Base-by-base conservation (phyloP, 1,284 basidiomycete genomes). In the Sporisorium graminicola region DNA sequence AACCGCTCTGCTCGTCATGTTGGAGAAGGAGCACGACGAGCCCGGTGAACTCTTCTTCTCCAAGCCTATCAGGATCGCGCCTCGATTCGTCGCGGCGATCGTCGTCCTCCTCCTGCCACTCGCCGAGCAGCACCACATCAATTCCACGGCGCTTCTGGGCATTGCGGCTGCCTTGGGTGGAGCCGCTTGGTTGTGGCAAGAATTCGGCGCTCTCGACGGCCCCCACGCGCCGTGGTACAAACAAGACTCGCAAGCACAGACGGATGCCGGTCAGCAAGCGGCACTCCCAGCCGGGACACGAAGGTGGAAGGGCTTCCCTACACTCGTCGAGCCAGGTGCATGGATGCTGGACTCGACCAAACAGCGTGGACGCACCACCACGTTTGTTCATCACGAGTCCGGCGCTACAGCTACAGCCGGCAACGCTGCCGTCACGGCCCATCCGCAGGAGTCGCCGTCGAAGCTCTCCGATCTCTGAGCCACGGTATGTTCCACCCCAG, bases 21-120 rank as follows among this genome's bases (percentile, higher is more conserved):
- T 79, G n/a, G 80, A 82, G 29, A 57, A 65, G 58, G 79, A 80
- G 29, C 66, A 59, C 24, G 80, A 82, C 52, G 60, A 3, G 3
- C 44, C 37, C 3, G 80, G 80, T 9, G 79, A 81, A 51, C 58
- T 82, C 16, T 82, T 55, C 31, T 54, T 81, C 18, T 47, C 58
- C 5, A 82, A 80, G 57, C 52, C 50, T 1, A 52, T 64, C 14
- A 42, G 80, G 10, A 63, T 82, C 26, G 53, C 66, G 3, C 80
- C 80, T 0, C 43, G 80, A 0, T 71, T 81, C 42, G 33, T 70
- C 7, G 64, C 71, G 0, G 77, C 72, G 7, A 56, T 76, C 12
- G 60, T 81, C 8, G 79, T 78, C 27, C 31, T 74, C 26, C 68
- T 82, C 27, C 49, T 82, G 27, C 80, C 80, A 1, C 46, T 82